Percentiles rank a stretch among this genome's conserved stretches.
phyloP scores from a whole-genome alignment of 805 yeast species.

The Metschnikowia borealis region DNA sequence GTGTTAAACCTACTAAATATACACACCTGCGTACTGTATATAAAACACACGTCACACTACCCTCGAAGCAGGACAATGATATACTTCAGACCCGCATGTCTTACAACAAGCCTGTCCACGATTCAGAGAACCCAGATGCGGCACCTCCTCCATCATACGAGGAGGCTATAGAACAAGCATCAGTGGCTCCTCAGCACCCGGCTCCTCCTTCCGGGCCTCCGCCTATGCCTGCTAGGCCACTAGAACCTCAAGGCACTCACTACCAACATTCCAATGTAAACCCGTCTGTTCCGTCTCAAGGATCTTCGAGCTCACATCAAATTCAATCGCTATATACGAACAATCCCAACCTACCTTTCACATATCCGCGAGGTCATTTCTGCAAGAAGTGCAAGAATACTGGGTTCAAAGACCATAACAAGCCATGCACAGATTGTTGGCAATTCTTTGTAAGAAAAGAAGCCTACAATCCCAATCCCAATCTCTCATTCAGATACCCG shows the following conservation, averaged over 20 bases:
- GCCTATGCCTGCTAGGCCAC: conserved; percentile 8
- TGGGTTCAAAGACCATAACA: conserved; percentile 26
- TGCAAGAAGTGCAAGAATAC: conserved; percentile 35
- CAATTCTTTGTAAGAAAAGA: conserved; percentile 20
- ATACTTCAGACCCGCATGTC: background rate
- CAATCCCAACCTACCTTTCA: conserved; percentile 25
- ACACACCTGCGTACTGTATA: background rate
- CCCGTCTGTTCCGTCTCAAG: background rate
- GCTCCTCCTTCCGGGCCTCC: conserved; percentile 11
- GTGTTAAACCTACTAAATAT: background rate
- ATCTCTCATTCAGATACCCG: conserved; percentile 67
- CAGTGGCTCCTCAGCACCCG: background rate
- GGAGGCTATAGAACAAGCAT: conserved; percentile 34
- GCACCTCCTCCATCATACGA: conserved; percentile 41
- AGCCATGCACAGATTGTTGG: conserved; percentile 31
- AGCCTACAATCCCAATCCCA: conserved; percentile 45
- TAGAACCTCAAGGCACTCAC: conserved; percentile 1
- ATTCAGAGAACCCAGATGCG: background rate
- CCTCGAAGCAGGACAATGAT: background rate
- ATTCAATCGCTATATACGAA: conserved; percentile 14
- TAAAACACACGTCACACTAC: background rate
- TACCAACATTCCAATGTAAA: conserved; percentile 1
- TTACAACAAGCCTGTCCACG: background rate
- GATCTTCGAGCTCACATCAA: background rate
- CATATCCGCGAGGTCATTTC: conserved; percentile 27